These are phyloP conservation scores for Isabelozyma pseudorhagii DNA, from an alignment of 805 yeast species.

Conservation along the genomic window DNA sequence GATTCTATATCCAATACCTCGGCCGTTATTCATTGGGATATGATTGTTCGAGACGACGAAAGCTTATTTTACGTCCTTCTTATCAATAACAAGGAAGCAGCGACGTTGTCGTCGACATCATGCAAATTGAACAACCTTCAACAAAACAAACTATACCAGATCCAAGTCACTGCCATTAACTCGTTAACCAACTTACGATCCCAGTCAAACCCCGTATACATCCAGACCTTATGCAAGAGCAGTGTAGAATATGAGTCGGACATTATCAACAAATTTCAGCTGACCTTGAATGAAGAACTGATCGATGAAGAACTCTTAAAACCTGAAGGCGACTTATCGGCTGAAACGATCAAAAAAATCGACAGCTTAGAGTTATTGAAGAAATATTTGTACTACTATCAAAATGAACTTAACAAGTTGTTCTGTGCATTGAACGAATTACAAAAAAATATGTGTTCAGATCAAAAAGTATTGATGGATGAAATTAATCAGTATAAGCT, in stretches of 20 bases:
- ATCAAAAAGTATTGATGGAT: conserved; percentile 17
- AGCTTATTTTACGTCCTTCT: conserved; percentile 29
- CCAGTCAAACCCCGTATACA: conserved; percentile 28
- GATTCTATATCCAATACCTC: conserved; percentile 47
- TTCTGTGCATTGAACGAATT: conserved; percentile 17
- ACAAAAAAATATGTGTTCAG: conserved; percentile 9
- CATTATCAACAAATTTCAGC: neutral
- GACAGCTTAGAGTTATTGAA: conserved; percentile 8
- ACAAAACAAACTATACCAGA: conserved; percentile 25
- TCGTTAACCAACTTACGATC: conserved; percentile 31
- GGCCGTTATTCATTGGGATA: conserved; percentile 57
- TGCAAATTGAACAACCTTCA: conserved; percentile 31
- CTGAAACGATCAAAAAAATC: neutral
- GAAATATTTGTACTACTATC: conserved; percentile 21
- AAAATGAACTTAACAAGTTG: conserved; percentile 20
- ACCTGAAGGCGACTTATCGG: neutral
- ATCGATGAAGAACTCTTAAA: conserved; percentile 2
- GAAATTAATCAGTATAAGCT: conserved; percentile 28
- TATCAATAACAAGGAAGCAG: conserved; percentile 34
- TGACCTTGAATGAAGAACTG: neutral
- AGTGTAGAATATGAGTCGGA: neutral
- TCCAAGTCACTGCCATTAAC: conserved; percentile 36
- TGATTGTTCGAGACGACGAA: conserved; percentile 25
- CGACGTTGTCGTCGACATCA: conserved; percentile 30
- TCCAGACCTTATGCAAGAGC: conserved; percentile 19